Conservation (phyloP, 257 asterid species). For the Ocimum tenuiflorum region DNA sequence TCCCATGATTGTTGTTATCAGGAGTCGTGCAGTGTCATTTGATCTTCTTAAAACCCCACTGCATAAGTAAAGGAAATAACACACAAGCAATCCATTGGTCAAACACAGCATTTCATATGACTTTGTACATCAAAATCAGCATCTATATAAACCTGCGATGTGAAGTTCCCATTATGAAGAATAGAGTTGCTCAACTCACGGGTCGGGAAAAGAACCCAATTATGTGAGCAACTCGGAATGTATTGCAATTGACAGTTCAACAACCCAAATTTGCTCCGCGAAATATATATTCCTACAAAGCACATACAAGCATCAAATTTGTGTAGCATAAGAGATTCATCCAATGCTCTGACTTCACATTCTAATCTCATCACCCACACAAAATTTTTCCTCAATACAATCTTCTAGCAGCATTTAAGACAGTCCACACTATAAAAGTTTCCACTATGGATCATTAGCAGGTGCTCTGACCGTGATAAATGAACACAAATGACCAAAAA, state of each 20-base stretch:
- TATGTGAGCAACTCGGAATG: constrained; percentile 31
- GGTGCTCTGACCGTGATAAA: neutral
- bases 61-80: constrained; percentile 26
- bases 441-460: neutral
- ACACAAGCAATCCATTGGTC: constrained; percentile 3
- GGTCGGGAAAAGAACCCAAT: constrained; percentile 40
- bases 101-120: neutral
- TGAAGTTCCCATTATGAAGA: constrained; percentile 61
- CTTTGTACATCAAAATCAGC: neutral
- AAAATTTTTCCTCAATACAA: too few species aligned
- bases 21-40: constrained; percentile 64
- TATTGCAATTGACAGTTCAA: constrained; percentile 30
- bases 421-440: neutral
- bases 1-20: constrained; percentile 74
- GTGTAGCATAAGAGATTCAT: neutral
- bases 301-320: constrained; percentile 1
- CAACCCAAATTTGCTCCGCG: constrained; percentile 17
- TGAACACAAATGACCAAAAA: neutral
- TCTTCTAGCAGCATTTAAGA: too few species aligned
- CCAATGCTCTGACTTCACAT: constrained; percentile 1
- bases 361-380: too few species aligned
- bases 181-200: constrained; percentile 37
- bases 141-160: constrained; percentile 62
- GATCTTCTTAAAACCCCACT: constrained; percentile 77
- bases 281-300: constrained; percentile 29